Base-by-base conservation (phyloP, 306 rosid genomes). In the Gleditsia sinensis region DNA sequence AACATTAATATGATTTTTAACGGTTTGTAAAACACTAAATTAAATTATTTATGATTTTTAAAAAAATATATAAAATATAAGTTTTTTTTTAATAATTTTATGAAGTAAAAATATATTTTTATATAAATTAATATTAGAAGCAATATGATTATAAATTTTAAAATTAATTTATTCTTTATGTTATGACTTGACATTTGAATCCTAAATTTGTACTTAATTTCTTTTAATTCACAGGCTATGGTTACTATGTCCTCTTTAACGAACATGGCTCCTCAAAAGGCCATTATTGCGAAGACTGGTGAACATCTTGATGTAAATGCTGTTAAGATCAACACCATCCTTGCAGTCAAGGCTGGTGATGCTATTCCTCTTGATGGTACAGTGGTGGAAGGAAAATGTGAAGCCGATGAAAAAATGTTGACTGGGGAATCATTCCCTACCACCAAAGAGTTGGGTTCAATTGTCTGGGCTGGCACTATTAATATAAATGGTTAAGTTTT, bases 341-440 rank as follows among this genome's bases (percentile, higher is more conserved):
- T 94, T 5, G 91, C 94, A 0, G 85, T 91, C n/a, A 94, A 88
- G 81, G 89, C 97, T 3, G 97, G 98, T 19, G 96, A 94, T 11
- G 83, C 72, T n/a, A 82, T 94, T 34, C 98, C 98, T 25, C 93
- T 94, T 36, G 97, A 94, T 78, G 98, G 97, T 46, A 34, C 91
- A 5, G 94, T 94, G 33, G 89, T 85, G 2, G 97, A 89, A 27
- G 98, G 97, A 20, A 80, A 82, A 21, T 85, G 92, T 43, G 98
- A 94, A 75, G 98, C 86, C 1, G 98, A 94, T 78, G 96, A 94
- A 83, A 91, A 94, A 73, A 84, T 90, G 75, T 85, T 91, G 11
- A 94, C 98, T 0, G 98, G 98, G 56, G 98, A 94, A 71, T 86
- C 98, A 34, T 85, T 88, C 72, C 98, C 98, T n/a, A 94, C 88